These are phyloP conservation scores for Tulasnella sp. DNA, from an alignment of 768 basidiomycete species.

Conservation along the genomic window DNA sequence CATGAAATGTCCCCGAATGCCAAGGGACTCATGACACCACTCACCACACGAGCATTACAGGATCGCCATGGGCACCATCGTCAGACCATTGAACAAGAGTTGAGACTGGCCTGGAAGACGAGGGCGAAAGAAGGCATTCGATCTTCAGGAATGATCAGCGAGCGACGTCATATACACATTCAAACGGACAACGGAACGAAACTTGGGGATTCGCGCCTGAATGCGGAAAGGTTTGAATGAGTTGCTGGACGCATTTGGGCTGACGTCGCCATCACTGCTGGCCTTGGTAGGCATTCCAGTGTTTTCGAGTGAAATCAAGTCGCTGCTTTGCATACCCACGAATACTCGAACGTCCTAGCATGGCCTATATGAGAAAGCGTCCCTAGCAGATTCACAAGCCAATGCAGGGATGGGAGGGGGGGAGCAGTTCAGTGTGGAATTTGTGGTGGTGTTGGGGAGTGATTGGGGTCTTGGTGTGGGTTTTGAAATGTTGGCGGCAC, in stretches of 20 bases:
- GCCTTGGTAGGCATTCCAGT: too few species aligned
- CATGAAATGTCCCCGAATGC: background rate
- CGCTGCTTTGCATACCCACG: background rate
- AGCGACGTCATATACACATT: background rate
- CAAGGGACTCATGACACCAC: background rate
- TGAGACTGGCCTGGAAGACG: background rate
- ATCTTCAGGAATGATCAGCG: background rate
- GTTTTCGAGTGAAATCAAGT: too few species aligned
- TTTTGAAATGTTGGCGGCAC: background rate
- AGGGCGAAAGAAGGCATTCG: background rate
- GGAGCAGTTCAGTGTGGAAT: background rate
- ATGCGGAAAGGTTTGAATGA: background rate
- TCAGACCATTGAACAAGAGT: too few species aligned
- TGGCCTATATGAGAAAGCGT: too few species aligned
- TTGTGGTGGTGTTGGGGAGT: background rate
- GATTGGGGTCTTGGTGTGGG: background rate
- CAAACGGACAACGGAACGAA: background rate
- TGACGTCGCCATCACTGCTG: too few species aligned
- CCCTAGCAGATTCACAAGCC: background rate
- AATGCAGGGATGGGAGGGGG: background rate
- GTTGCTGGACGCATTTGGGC: background rate
- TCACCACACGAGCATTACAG: background rate
- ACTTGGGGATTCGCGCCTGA: background rate
- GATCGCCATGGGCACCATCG: too few species aligned
- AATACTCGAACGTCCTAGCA: background rate